Conservation (phyloP, 257 asterid species). For the Buddleja alternifolia region DNA sequence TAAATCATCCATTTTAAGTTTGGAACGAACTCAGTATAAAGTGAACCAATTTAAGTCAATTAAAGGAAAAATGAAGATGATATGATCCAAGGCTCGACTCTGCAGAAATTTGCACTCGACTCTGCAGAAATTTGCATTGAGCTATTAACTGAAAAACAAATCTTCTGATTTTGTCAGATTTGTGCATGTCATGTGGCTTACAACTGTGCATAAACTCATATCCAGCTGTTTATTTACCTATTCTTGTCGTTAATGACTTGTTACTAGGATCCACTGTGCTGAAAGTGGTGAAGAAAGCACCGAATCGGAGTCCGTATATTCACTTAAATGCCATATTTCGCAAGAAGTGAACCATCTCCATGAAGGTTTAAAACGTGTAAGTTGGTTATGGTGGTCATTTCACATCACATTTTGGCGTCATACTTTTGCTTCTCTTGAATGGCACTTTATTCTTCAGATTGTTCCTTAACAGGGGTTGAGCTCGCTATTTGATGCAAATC, state of each 20-base stretch:
- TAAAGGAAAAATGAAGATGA: slow-evolving; percentile 13
- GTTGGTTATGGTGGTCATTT: slow-evolving; percentile 37
- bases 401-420: background rate
- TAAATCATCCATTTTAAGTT: background rate
- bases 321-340: slow-evolving; percentile 97
- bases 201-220: slow-evolving; percentile 27
- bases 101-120: background rate
- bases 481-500: slow-evolving; percentile 12
- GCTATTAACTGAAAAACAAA: background rate
- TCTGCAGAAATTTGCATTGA: slow-evolving; percentile 1
- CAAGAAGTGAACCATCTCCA: slow-evolving; percentile 99
- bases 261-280: slow-evolving; percentile 89
- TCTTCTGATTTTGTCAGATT: slow-evolving; percentile 1
- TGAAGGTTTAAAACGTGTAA: slow-evolving; percentile 91
- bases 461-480: slow-evolving; percentile 15
- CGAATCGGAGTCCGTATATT: slow-evolving; percentile 83
- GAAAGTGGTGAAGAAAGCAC: slow-evolving; percentile 99
- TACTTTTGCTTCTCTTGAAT: slow-evolving; percentile 24
- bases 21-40: background rate
- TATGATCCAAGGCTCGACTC: background rate
- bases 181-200: background rate
- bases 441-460: slow-evolving; percentile 15
- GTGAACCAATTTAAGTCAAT: background rate
- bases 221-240: slow-evolving; percentile 9
- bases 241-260: slow-evolving; percentile 30